Base-by-base conservation (phyloP, 2,329 filamentous ascomycete genomes). In the Zalaria sp. region DNA sequence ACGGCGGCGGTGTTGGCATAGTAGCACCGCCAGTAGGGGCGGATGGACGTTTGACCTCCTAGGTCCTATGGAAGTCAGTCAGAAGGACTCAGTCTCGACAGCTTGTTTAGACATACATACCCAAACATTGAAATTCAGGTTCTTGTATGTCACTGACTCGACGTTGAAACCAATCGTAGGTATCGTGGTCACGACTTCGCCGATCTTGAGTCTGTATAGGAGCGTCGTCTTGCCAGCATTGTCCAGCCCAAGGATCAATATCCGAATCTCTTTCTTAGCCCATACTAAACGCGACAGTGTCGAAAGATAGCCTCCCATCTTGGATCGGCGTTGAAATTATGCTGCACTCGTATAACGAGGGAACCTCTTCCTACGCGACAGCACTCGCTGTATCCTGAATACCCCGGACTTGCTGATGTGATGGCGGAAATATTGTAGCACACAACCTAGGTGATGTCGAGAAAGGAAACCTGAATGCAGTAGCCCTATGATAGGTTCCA, bases 111-210 rank as follows among this genome's bases (percentile, higher is more conserved):
- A 9, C 7, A n/a, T 27, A 34, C 79, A 43, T 80, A 86, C 82
- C 91, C 91, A 98, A 57, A 98, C 91, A 59, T 96, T 96, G 63
- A 98, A 93, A 64, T 95, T 94, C 47, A 98, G 75, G 61, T 95
- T 96, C 64, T 89, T 89, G 72, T 98, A 98, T 54, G 87, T 91
- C 49, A 98, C 91, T 25, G 87, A 94, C 67, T 98, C 91, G 55
- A 98, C 91, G 63, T 98, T 98, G 73, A 98, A 98, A 47, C 91
- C 91, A 62, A 98, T 96, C 42, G 91, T 98, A 18, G 91, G 91
- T 72, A 96, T 96, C 55, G 91, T 98, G 47, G 91, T 96, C 51
- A 98, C 91, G 36, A 98, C 91, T 63, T 98, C 91, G 59, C 91
- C 91, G 58, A 98, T 93, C 86, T 95, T 95, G 53, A 98, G 70